Evolutionary conservation across 306 rosid genomes (phyloP), one percentile per base, ranked within the genome.

Genomic region (Rosa chinensis): DNA sequence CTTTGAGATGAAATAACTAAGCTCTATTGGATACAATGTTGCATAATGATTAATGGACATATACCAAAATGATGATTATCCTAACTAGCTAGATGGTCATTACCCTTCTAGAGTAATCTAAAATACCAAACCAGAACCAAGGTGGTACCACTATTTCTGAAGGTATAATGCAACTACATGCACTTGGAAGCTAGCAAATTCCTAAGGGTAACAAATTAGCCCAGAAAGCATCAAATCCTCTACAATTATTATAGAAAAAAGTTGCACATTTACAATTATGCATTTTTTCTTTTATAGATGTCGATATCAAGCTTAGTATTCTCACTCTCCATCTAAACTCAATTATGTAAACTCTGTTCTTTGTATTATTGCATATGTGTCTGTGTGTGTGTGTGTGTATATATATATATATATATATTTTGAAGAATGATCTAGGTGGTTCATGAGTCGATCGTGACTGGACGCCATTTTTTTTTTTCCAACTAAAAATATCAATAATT

Each of bases 211-310:
- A 63, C 58, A 80, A 74, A 45, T 8, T 21, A 39, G 66, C 25
- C 39, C 28, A 68, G 3, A 43, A 78, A 53, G 83, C 73, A 80
- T 80, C 79, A 61, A 79, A 80, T 80, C 20, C 50, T 44, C 67
- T 28, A 28, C 69, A 66, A 53, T 74, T 66, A 66, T 80, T 52
- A 1, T 18, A 53, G 12, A 12, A 40, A 40, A 79, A 40, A 48
- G 64, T 12, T 77, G 77, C 61, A 62, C 55, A 50, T 66, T 18
- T n/a, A 44, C 79, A 23, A 63, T 32, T 21, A 44, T 44, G 28
- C 16, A 11, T 3, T 18, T 21, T 58, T 53, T 67, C 50, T 40
- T 21, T 16, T 18, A 1, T 3, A 66, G 21, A 4, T 21, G 78
- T 49, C 62, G 23, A 50, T 72, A 50, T 72, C 76, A 48, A 72